A percentile compares a stretch with the other conserved stretches of the same genome.
Conservation (phyloP, 306 rosid genomes). For the Sphenostylis stenocarpa region DNA sequence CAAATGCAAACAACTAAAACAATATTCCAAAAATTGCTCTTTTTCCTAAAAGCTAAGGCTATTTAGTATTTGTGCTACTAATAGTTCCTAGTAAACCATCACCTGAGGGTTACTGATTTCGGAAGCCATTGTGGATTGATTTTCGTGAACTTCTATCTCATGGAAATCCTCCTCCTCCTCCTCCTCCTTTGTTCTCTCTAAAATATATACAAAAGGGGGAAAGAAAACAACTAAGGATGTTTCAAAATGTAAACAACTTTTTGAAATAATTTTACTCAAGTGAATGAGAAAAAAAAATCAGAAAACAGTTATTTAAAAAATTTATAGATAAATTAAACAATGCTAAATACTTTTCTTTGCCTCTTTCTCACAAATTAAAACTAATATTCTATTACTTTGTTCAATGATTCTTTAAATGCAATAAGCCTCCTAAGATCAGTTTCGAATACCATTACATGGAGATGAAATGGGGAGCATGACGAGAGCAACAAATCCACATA, state of each 20-base stretch:
- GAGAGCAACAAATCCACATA: background rate
- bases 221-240: background rate
- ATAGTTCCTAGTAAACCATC: constrained; percentile 1
- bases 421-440: background rate
- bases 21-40: constrained; percentile 1
- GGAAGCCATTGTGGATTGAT: constrained; percentile 52
- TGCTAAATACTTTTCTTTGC: background rate
- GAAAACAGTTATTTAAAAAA: background rate
- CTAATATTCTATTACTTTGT: background rate
- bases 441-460: background rate
- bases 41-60: background rate
- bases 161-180: constrained; percentile 39
- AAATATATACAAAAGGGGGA: constrained; percentile 7
- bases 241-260: background rate
- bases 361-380: background rate
- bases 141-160: constrained; percentile 38
- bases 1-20: background rate
- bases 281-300: background rate
- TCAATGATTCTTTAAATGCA: background rate
- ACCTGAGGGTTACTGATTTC: constrained; percentile 62
- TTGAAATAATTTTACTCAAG: background rate
- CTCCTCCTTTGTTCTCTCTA: constrained; percentile 50
- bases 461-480: background rate
- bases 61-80: background rate
- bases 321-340: background rate